Evolutionary conservation across 2,329 filamentous ascomycete genomes (phyloP), one percentile per base, ranked within the genome.

Genomic region (Paradendryphiella salina): DNA sequence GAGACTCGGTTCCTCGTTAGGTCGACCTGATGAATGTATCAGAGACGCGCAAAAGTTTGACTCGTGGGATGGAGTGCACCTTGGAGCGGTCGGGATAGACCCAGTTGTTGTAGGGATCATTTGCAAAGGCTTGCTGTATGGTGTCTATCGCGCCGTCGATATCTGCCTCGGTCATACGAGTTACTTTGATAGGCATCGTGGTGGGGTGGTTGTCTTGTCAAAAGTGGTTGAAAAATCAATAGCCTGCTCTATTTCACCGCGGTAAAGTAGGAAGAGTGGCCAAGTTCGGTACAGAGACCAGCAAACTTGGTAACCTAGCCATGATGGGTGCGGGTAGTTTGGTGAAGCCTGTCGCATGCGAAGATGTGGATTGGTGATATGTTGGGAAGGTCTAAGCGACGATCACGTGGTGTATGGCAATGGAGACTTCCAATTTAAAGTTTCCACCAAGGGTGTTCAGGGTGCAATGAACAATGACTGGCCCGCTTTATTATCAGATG

Each of bases 101-200:
- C 85, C 85, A 88, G 15, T 75, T 73, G 60, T 84, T 85, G 63
- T 87, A 88, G 0, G 86, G 86, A 61, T 88, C 86, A 9, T 84
- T 78, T 5, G 78, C 80, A 65, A 88, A 88, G 0, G 85, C 85
- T 60, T 81, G 76, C 63, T 89, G 86, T 39, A 88, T 84, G 36
- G 83, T 85, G 32, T 81, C 78, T 42, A 88, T 81, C 17, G 83
- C 84, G 6, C 80, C 82, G 20, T 84, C 79, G 44, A 88, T 87
- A 59, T 88, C 85, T 40, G 69, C 64, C 58, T 82, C 76, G 1
- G 77, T 78, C 61, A 88, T 79, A 7, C 75, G 77, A 4, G 77
- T 73, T 50, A 88, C 79, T 54, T 80, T 69, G 65, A 87, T 80
- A n/a, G 68, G 35, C 73, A 76, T 75, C 1, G 49, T 69, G 56